Percentiles rank a stretch among this genome's conserved stretches.
phyloP scores from a whole-genome alignment of 2,329 filamentous ascomycete genomes.

The Triangularia setosa region DNA sequence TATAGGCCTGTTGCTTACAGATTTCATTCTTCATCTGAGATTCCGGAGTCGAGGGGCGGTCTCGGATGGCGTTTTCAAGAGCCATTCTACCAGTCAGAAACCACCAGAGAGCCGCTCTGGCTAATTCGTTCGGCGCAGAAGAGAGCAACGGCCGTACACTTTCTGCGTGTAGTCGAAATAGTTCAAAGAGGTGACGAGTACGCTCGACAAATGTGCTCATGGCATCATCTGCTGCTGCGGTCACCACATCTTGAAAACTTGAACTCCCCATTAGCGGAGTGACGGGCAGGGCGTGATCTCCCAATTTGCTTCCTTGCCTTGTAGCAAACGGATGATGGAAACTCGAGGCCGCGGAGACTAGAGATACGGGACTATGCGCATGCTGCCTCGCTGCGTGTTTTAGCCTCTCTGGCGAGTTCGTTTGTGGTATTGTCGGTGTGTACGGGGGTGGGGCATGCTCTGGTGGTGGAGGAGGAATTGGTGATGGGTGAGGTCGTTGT shows the following conservation, averaged over 20 bases:
- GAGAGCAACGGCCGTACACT: conserved; percentile 62
- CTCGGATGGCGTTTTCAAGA: conserved; percentile 68
- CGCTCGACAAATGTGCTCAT: conserved; percentile 66
- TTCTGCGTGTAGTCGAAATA: conserved; percentile 77
- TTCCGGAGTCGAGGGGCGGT: conserved; percentile 53
- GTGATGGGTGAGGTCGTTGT: conserved; percentile 9
- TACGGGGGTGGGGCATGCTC: conserved; percentile 19
- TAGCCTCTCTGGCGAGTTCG: conserved; percentile 22
- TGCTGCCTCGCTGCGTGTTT: conserved; percentile 21
- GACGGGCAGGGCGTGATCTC: conserved; percentile 20
- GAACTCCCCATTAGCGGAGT: conserved; percentile 31
- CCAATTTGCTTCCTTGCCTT: conserved; percentile 26
- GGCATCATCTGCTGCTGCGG: conserved; percentile 58
- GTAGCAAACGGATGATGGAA: conserved; percentile 27
- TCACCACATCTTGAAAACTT: conserved; percentile 40
- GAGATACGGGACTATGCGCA: conserved; percentile 40
- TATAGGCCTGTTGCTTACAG: conserved; percentile 70
- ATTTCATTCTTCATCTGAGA: conserved; percentile 51
- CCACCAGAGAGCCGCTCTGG: conserved; percentile 80
- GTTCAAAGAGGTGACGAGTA: conserved; percentile 67
- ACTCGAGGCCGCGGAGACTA: conserved; percentile 26
- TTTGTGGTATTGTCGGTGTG: conserved; percentile 12
- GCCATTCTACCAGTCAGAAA: conserved; percentile 76
- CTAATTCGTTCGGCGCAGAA: conserved; percentile 62
- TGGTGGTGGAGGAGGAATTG: background rate